A percentile compares a stretch with the other conserved stretches of the same genome.
Conservation (phyloP, 495 filamentous ascomycete species). For the Aspergillus egyptiacus region DNA sequence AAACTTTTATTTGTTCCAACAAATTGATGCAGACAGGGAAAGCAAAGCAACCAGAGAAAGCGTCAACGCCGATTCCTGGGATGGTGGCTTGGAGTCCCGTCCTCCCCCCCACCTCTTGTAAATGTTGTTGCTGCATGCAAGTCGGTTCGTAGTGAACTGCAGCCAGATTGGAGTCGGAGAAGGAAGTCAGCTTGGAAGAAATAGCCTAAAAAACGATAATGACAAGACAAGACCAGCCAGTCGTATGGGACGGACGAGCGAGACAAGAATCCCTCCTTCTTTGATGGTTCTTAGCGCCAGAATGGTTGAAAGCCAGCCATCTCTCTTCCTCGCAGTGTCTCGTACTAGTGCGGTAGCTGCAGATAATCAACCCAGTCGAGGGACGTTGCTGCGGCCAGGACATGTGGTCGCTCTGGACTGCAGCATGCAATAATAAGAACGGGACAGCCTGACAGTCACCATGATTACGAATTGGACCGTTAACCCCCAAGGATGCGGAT, state of each 20-base stretch:
- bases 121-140: conserved; percentile 6
- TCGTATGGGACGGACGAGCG: no score
- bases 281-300: no score
- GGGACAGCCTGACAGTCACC: no score
- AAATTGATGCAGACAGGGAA: no score
- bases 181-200: no score
- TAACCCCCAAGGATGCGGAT: conserved; percentile 3
- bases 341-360: conserved; percentile 7
- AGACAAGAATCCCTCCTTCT: no score
- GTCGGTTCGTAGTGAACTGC: not conserved
- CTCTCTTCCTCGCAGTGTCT: conserved; percentile 8
- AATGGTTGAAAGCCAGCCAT: conserved; percentile 11
- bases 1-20: not conserved
- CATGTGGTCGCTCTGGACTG: conserved; percentile 26
- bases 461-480: conserved; percentile 2
- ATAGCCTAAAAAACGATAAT: no score
- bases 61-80: conserved; percentile 1
- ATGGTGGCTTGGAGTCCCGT: conserved; percentile 1
- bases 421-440: no score
- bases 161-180: no score
- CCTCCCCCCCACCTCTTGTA: conserved; percentile 6
- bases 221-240: no score
- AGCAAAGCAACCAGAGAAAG: conserved; percentile 9
- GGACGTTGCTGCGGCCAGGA: conserved; percentile 16
- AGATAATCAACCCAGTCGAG: conserved; percentile 15